Base-by-base conservation (phyloP, 257 asterid genomes). In the Henckelia pumila region DNA sequence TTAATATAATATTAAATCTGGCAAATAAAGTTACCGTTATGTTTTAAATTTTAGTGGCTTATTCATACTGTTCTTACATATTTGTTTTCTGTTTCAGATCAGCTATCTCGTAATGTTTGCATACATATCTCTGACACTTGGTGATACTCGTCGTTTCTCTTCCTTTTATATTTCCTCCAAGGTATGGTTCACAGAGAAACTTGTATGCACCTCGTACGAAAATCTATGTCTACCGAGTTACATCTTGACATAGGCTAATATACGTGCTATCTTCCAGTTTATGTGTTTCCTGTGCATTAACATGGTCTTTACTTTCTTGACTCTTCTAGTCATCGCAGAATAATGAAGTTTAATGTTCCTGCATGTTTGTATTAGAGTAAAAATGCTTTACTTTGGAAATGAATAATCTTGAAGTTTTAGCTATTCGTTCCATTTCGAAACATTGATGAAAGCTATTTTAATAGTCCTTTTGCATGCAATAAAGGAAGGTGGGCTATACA, bases 81-180 rank as follows among this genome's bases (percentile, higher is more conserved):
- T 56, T 22, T 49, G 8, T 58, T 17, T 76, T 72, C 40, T 72
- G 56, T 80, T 76, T 63, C 96, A 94, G 99, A 88, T 94, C 82
- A 94, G 99, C 88, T 94, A 94, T 86, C 96, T 94, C 57, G 99
- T 94, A 65, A 94, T 94, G 99, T 94, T 94, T 81, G 99, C 99
- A 58, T 94, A 94, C 78, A 94, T 94, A 85, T 94, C 99, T 11
- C 78, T 94, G 91, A 89, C 99, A 14, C 89, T 94, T 75, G 99
- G 99, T 24, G 96, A 87, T 77, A 78, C 88, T 74, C 88, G 97
- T 66, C 85, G 85, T 57, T 89, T 89, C 79, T 75, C 96, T 69
- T 83, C 96, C 24, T 84, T 64, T 69, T 87, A 84, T 69, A 84
- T 94, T 81, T 91, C 97, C 78, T 94, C 99, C 30, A 94, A 94